Evolutionary conservation across 495 filamentous ascomycete species (phyloP).

Genomic region (Cladorrhinum samala): DNA sequence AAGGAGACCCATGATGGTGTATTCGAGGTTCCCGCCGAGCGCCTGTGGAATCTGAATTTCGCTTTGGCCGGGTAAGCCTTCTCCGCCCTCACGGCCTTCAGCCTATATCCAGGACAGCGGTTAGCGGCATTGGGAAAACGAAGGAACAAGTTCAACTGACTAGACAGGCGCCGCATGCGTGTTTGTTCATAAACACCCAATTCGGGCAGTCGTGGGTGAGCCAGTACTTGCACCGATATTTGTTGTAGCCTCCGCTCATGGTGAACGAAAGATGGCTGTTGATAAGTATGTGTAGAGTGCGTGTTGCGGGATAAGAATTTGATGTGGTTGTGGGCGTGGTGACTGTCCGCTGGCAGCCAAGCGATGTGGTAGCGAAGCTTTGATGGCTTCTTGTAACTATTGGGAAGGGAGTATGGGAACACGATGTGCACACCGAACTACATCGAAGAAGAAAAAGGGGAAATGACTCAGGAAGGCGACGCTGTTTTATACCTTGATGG

Average conservation of each 20-base stretch:
- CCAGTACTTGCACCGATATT: slow-evolving; percentile 58
- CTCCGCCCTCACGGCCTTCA: slow-evolving; percentile 43
- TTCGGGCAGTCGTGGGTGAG: slow-evolving; percentile 52
- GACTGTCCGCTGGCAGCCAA: slow-evolving; percentile 27
- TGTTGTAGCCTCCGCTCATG: slow-evolving; percentile 56
- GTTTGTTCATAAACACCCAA: slow-evolving; percentile 57
- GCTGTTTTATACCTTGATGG: neutral
- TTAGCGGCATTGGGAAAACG: neutral
- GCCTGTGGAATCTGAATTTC: slow-evolving; percentile 38
- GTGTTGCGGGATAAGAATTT: neutral
- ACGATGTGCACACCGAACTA: no score
- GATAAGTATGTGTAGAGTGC: neutral
- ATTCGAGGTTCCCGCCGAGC: slow-evolving; percentile 37
- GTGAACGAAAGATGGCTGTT: slow-evolving; percentile 13
- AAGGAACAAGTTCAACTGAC: slow-evolving; percentile 32
- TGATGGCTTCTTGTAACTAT: neutral
- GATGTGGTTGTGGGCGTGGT: no score
- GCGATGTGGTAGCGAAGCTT: slow-evolving; percentile 7
- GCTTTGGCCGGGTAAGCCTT: slow-evolving; percentile 13
- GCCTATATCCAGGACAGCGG: slow-evolving; percentile 21
- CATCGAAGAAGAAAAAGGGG: neutral
- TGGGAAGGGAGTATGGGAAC: neutral
- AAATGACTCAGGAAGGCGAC: neutral
- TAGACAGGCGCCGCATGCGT: slow-evolving; percentile 50
- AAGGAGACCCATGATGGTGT: slow-evolving; percentile 41